These are phyloP conservation scores for Prinsepia uniflora DNA, from an alignment of 306 rosid genomes.

Conservation along the genomic window DNA sequence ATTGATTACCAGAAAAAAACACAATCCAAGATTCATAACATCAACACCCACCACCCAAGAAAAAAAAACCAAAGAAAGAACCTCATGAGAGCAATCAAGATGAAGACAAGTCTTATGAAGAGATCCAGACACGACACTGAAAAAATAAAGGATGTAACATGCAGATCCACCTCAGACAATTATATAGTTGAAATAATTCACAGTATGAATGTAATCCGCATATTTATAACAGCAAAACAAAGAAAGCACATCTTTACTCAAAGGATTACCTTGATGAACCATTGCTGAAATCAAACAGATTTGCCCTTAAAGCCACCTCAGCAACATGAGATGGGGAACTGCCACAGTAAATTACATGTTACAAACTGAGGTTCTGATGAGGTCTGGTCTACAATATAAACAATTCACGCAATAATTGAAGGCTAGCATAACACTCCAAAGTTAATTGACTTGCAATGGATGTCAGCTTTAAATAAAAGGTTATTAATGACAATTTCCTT, in stretches of 20 bases:
- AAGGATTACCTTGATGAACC: conserved; percentile 56
- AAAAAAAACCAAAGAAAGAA: not conserved
- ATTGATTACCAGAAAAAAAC: not conserved
- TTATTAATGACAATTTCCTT: too few species aligned
- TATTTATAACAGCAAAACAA: not conserved
- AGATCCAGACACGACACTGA: not conserved
- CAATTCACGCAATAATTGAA: not conserved
- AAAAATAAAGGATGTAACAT: not conserved
- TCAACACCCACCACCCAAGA: too few species aligned
- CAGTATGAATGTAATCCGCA: not conserved
- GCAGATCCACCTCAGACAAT: conserved; percentile 7
- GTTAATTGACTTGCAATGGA: not conserved
- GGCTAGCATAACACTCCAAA: not conserved
- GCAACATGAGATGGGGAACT: conserved; percentile 76
- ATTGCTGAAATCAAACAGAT: conserved; percentile 58
- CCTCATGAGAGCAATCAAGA: not conserved
- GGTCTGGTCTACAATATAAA: not conserved
- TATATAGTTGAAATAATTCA: not conserved
- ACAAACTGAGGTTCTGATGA: not conserved
- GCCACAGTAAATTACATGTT: conserved; percentile 19
- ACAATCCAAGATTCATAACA: not conserved
- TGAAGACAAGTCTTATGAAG: not conserved
- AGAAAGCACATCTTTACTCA: not conserved
- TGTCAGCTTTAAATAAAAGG: not conserved
- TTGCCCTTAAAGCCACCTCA: conserved; percentile 56